Evolutionary conservation across 148 eudicot species (phyloP), one percentile per base, ranked within the genome.

Genomic region (Pouteria glomerata): DNA sequence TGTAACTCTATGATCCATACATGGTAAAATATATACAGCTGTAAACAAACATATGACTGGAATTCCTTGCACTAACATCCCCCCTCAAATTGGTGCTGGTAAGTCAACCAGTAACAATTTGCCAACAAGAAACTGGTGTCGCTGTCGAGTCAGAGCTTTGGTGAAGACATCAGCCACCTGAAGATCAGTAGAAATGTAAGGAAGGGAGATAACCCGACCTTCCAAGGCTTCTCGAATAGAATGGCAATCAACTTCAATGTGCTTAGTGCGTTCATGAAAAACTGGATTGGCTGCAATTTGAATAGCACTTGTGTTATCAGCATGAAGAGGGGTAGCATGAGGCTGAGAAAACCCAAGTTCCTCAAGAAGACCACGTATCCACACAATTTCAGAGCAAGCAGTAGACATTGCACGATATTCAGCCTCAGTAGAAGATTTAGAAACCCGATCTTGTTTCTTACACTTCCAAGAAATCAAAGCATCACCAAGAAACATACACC

Each of bases 301-400:
- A 33, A 68, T 68, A 33, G 47, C 60, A 51, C 61, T 68, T 15
- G 72, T 68, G 26, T 52, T 68, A 6, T 68, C 72, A 18, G 18
- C 72, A 51, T 52, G 31, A 31, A 68, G 72, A 52, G 6, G 16
- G 3, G 61, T 68, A 19, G 72, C 7, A 19, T 33, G 19, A 51
- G 8, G 0, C 8, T 31, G 45, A 19, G 60, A 30, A 52, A 52
- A 31, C 0, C 45, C 60, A 1, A 31, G 30, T 19, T 68, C 58
- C 12, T 1, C 12, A 1, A 52, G n/a, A 8, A 31, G 59, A 27
- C 26, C 12, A 1, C 24, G 45, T 8, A 68, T 27, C 60, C 55
- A 68, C 2, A 53, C 18, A 5, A 33, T 12, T 21, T 51, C 44
- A 16, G 33, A 66, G 27, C 57, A 29, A 6, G 57, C 35, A 26